These are phyloP conservation scores for Tricladium varicosporioides DNA, from an alignment of 2,329 filamentous ascomycete species.

Conservation along the genomic window DNA sequence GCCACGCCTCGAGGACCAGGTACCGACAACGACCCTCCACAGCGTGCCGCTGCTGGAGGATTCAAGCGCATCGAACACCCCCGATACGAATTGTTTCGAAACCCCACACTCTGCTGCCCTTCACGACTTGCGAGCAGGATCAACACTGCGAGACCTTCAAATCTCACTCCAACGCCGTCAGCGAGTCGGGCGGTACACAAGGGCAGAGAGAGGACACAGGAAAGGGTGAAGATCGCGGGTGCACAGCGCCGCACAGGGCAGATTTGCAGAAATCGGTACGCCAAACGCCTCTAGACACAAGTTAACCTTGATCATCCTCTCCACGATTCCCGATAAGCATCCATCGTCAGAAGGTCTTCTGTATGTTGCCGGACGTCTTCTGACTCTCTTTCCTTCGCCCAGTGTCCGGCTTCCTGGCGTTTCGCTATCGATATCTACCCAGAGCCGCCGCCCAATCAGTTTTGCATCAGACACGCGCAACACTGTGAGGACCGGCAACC, in stretches of 20 bases:
- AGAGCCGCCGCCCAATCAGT: not conserved
- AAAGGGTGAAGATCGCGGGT: not conserved
- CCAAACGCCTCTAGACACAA: not conserved
- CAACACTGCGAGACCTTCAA: not conserved
- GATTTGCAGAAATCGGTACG: not conserved
- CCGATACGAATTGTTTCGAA: not conserved
- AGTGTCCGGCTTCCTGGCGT: not conserved
- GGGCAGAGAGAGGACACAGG: not conserved
- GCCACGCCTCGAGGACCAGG: not conserved
- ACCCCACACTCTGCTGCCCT: not conserved
- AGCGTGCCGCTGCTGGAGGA: not conserved
- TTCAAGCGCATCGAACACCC: not conserved
- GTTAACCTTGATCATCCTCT: slow-evolving; percentile 1
- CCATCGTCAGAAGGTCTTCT: too few relatives aligned
- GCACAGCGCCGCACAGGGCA: not conserved
- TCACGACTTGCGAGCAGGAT: not conserved
- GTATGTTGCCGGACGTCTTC: not conserved
- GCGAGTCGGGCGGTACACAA: not conserved
- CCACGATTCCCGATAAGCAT: not conserved
- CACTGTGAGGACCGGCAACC: not conserved
- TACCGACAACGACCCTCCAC: too few relatives aligned
- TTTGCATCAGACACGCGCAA: not conserved
- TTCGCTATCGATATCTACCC: not conserved
- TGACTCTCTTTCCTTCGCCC: not conserved
- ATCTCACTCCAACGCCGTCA: not conserved